phyloP scores from a whole-genome alignment of 1,284 basidiomycete species.

The Somion occarium region DNA sequence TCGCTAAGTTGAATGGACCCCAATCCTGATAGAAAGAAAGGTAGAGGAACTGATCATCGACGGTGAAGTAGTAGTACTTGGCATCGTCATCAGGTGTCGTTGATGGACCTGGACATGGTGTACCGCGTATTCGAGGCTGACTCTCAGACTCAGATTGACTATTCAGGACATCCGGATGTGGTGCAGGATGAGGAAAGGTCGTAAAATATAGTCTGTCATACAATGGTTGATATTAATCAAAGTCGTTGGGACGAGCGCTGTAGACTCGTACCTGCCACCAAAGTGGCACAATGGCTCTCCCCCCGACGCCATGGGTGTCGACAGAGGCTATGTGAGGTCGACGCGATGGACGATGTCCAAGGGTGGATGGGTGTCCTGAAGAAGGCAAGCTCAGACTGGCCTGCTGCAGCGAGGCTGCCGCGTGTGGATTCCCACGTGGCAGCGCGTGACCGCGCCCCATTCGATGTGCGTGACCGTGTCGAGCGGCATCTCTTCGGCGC shows the following conservation, averaged over 20 bases:
- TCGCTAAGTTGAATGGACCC: conserved; percentile 90
- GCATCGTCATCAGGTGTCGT: conserved; percentile 63
- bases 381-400: conserved; percentile 13
- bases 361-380: conserved; percentile 14
- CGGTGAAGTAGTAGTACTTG: conserved; percentile 80
- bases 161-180: conserved; percentile 60
- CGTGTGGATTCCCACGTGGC: conserved; percentile 26
- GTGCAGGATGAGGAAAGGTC: conserved; percentile 70
- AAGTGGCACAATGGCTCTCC: conserved; percentile 77
- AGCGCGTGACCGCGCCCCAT: conserved; percentile 13
- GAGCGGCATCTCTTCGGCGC: too few relatives aligned
- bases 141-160: conserved; percentile 43
- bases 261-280: conserved; percentile 53
- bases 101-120: conserved; percentile 50
- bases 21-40: conserved; percentile 93
- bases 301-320: conserved; percentile 30
- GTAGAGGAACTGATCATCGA: conserved; percentile 91
- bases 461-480: background rate
- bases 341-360: conserved; percentile 11
- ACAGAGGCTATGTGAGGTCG: conserved; percentile 9
- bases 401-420: conserved; percentile 17
- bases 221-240: conserved; percentile 11
- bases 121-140: conserved; percentile 56
- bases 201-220: conserved; percentile 72
- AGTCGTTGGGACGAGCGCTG: background rate